Evolutionary conservation across 2,329 filamentous ascomycete genomes (phyloP).

Genomic region (Alternaria tenuissima): DNA sequence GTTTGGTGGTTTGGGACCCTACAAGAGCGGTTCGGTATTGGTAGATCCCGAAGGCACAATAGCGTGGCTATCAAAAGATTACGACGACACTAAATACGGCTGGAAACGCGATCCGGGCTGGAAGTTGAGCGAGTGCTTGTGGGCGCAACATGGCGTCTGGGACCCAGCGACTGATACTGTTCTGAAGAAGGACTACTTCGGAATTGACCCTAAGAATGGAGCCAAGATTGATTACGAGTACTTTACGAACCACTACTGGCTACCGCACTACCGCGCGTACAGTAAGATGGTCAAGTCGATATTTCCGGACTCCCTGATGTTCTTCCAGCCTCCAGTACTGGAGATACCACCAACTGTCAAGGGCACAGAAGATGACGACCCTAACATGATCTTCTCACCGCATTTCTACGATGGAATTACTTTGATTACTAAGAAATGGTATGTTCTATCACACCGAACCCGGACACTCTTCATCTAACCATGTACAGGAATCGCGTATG

Average conservation of each 20-base stretch:
- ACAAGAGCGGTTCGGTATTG: constrained; percentile 82
- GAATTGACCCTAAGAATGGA: constrained; percentile 77
- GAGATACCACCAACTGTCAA: constrained; percentile 91
- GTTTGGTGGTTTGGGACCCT: constrained; percentile 90
- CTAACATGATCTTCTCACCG: constrained; percentile 87
- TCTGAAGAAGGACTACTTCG: constrained; percentile 86
- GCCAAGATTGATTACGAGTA: constrained; percentile 78
- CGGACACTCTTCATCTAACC: constrained; percentile 18
- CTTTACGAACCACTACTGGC: constrained; percentile 91
- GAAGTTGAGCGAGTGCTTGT: constrained; percentile 93
- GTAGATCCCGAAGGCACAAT: constrained; percentile 87
- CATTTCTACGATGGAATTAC: constrained; percentile 98
- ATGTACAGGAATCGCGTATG: constrained; percentile 78
- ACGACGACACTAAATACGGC: constrained; percentile 87
- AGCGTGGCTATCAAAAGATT: constrained; percentile 83
- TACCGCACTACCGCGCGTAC: constrained; percentile 83
- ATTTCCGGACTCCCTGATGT: constrained; percentile 83
- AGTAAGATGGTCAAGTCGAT: constrained; percentile 75
- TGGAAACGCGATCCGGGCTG: constrained; percentile 88
- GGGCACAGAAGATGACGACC: constrained; percentile 86
- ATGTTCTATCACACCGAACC: constrained; percentile 4
- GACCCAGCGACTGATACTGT: constrained; percentile 80
- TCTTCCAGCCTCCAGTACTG: constrained; percentile 90
- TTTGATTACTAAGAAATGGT: constrained; percentile 96
- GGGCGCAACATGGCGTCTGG: constrained; percentile 98